A percentile compares a stretch with the other conserved stretches of the same genome.
Evolutionary conservation across 2,329 filamentous ascomycete species (phyloP).

Genomic region (Tolypocladium amazonense): DNA sequence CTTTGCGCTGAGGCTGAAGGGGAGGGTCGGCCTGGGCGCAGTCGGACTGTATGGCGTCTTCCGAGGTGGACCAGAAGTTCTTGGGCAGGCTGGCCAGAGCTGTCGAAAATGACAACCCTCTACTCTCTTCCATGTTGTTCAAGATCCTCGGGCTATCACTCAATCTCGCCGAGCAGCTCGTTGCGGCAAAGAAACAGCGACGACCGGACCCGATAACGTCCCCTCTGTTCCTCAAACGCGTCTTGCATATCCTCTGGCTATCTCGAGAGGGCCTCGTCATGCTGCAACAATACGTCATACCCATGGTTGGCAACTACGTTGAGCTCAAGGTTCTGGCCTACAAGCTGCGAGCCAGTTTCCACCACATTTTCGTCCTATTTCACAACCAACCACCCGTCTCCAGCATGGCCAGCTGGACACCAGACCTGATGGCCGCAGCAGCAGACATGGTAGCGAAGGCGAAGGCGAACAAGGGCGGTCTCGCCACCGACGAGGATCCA

Average conservation of each 20-base stretch:
- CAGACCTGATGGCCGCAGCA: constrained; percentile 29
- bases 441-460: constrained; percentile 20
- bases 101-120: constrained; percentile 65
- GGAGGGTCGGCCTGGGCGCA: not conserved
- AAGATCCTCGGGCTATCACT: constrained; percentile 87
- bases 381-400: constrained; percentile 80
- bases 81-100: constrained; percentile 78
- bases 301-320: constrained; percentile 65
- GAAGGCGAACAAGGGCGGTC: constrained; percentile 37
- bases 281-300: constrained; percentile 78
- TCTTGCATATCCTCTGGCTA: constrained; percentile 88
- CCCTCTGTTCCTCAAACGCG: constrained; percentile 70
- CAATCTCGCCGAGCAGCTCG: constrained; percentile 73
- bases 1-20: not conserved
- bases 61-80: constrained; percentile 96
- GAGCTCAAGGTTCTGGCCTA: constrained; percentile 84
- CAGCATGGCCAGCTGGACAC: constrained; percentile 41
- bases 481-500: constrained; percentile 31
- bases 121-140: constrained; percentile 74
- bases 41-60: constrained; percentile 67
- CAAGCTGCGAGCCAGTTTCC: constrained; percentile 88
- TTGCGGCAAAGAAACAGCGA: constrained; percentile 73
- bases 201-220: constrained; percentile 69
- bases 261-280: constrained; percentile 83
- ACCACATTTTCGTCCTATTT: constrained; percentile 93